phyloP scores from a whole-genome alignment of 768 basidiomycete genomes.

The Fomitopsis pulvina region DNA sequence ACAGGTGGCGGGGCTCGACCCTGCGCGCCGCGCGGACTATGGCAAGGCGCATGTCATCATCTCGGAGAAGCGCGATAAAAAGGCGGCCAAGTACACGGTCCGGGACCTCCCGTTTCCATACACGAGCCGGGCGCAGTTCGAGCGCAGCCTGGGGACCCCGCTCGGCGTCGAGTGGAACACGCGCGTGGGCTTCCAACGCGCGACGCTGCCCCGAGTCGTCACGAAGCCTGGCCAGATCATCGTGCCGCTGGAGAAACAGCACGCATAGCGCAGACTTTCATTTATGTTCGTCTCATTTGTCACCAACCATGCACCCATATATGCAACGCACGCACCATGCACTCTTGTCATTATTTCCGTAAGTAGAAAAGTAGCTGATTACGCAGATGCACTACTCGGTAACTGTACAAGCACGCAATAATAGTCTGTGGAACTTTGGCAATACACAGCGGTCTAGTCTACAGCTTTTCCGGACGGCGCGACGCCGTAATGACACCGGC shows the following conservation, averaged over 20 bases:
- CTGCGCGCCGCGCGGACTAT: conserved; percentile 75
- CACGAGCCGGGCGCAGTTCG: conserved; percentile 89
- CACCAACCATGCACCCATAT: too few species aligned
- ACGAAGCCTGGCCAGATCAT: conserved; percentile 82
- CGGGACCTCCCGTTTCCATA: conserved; percentile 94
- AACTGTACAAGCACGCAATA: too few species aligned
- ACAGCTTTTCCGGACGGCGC: too few species aligned
- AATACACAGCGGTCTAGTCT: too few species aligned
- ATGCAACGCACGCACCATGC: too few species aligned
- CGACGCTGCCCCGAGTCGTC: conserved; percentile 77
- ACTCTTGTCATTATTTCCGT: too few species aligned
- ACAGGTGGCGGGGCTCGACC: conserved; percentile 75
- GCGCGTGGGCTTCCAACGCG: conserved; percentile 73
- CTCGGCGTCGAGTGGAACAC: conserved; percentile 94
- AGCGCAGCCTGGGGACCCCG: conserved; percentile 74
- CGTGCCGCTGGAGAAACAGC: conserved; percentile 53
- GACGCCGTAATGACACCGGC: too few species aligned
- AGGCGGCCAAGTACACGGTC: conserved; percentile 82
- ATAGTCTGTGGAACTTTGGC: too few species aligned
- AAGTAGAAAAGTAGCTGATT: too few species aligned
- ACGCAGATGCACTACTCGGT: too few species aligned
- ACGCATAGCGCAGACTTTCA: not conserved
- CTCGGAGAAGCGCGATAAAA: conserved; percentile 92
- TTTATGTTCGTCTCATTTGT: not conserved
- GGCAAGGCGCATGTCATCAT: conserved; percentile 88